phyloP scores from a whole-genome alignment of 225 moss, liverwort and hornwort species.

The Polytrichum commune region DNA sequence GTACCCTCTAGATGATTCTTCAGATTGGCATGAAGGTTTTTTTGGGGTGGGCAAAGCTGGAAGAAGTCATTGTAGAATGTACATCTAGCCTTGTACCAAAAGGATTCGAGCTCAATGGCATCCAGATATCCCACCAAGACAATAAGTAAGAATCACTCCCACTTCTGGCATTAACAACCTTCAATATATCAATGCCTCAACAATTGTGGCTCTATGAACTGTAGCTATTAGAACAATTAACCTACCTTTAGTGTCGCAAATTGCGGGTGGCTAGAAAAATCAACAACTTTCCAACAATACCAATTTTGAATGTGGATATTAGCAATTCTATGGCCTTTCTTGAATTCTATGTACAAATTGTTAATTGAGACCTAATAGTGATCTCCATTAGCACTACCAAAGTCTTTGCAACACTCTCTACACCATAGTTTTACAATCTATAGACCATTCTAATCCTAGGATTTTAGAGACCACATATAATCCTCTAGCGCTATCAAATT shows the following conservation, averaged over 20 bases:
- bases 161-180: neutral
- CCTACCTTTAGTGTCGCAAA: neutral
- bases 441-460: neutral
- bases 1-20: no score
- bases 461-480: neutral
- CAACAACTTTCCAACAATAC: neutral
- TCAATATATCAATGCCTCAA: neutral
- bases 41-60: no score
- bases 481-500: neutral
- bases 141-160: neutral
- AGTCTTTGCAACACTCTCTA: slow-evolving; percentile 1
- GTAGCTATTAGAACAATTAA: neutral
- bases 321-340: neutral
- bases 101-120: no score
- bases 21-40: no score
- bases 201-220: neutral
- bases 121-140: neutral
- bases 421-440: neutral
- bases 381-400: neutral
- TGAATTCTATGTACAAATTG: neutral
- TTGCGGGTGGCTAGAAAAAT: neutral
- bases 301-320: neutral
- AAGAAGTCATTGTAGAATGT: no score
- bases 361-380: neutral
- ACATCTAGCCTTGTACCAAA: no score